Evolutionary conservation across 225 moss, liverwort and hornwort genomes (phyloP), one percentile per base, ranked within the genome.

Genomic region (Sphagnum tenellum): DNA sequence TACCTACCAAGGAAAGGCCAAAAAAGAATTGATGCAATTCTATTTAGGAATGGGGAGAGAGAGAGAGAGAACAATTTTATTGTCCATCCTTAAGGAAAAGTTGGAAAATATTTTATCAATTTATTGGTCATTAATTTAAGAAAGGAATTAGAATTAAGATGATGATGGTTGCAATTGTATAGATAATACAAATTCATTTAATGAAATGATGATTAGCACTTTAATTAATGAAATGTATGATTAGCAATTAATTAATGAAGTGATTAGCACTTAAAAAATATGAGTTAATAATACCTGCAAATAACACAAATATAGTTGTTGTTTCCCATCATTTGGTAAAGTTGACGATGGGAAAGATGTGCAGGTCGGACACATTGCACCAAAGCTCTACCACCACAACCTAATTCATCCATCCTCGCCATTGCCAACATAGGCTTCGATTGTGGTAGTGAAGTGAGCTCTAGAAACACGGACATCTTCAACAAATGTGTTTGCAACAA

Each of bases 401-500:
- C 68, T 7, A 48, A 48, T 3, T 71, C 60, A 11, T 75, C 58
- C 2, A 53, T 12, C 3, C 62, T 69, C 8, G 69, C 45, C 62
- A 73, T 46, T 4, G 63, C 72, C 77, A 74, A 67, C 44, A 73
- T 45, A 0, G 74, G 72, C 2, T 70, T 53, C 1, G 4, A 7
- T 63, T 69, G 67, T 52, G 74, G 74, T 56, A 79, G 60, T 4
- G 61, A 55, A 3, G 58, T 54, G 0, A 59, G 45, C 4, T 63
- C 4, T 9, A 11, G 61, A 3, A 45, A 60, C 5, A 48, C 13
- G 4, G 74, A 66, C 67, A 83, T 68, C 54, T 75, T 83, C 2
- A 72, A 3, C 55, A 90, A 61, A 71, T 82, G 83, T 47, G 83
- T 83, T 57, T 83, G 76, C 47, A 86, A 51, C 9, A 88, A 66